A percentile compares a stretch with the other conserved stretches of the same genome.
Evolutionary conservation across 139 green algal species (phyloP).

Genomic region (Cymbomonas tetramitiformis): DNA sequence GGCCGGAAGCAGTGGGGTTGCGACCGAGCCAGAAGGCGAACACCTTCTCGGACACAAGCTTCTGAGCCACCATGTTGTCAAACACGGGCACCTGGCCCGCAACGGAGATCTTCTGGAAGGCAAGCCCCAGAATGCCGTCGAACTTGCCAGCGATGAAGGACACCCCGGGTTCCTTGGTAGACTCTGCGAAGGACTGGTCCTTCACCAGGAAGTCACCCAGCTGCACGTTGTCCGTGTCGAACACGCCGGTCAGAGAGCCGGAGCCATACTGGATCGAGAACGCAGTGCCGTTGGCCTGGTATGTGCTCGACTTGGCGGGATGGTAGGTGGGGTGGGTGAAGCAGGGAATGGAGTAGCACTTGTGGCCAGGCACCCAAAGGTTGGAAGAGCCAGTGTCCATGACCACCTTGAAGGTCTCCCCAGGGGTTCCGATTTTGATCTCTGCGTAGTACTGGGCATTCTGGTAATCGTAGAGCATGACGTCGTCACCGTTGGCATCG

Average conservation of each 20-base stretch:
- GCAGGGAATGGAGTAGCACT: slow-evolving; percentile 84
- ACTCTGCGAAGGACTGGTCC: slow-evolving; percentile 40
- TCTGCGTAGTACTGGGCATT: slow-evolving; percentile 83
- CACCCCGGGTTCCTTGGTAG: slow-evolving; percentile 68
- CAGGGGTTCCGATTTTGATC: slow-evolving; percentile 73
- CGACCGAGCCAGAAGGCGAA: slow-evolving; percentile 96
- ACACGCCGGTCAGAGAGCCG: slow-evolving; percentile 74
- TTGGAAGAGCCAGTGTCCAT: slow-evolving; percentile 88
- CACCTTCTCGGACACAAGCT: slow-evolving; percentile 57
- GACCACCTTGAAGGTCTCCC: slow-evolving; percentile 73
- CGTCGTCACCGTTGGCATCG: too few species aligned
- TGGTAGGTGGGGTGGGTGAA: slow-evolving; percentile 77
- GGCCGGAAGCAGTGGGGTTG: slow-evolving; percentile 31
- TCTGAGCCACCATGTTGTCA: slow-evolving; percentile 66
- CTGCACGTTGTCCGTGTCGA: slow-evolving; percentile 61
- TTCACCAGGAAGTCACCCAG: slow-evolving; percentile 53
- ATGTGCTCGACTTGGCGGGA: slow-evolving; percentile 47
- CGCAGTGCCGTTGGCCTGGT: slow-evolving; percentile 43
- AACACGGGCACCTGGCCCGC: slow-evolving; percentile 62
- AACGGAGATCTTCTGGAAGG: slow-evolving; percentile 80
- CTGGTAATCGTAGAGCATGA: too few species aligned
- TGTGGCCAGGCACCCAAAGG: slow-evolving; percentile 73
- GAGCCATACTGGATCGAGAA: slow-evolving; percentile 95
- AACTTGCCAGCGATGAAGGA: slow-evolving; percentile 91
- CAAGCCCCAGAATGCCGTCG: slow-evolving; percentile 94